Base-by-base conservation (phyloP, 2,329 filamentous ascomycete species). In the Conoideocrella luteorostrata region DNA sequence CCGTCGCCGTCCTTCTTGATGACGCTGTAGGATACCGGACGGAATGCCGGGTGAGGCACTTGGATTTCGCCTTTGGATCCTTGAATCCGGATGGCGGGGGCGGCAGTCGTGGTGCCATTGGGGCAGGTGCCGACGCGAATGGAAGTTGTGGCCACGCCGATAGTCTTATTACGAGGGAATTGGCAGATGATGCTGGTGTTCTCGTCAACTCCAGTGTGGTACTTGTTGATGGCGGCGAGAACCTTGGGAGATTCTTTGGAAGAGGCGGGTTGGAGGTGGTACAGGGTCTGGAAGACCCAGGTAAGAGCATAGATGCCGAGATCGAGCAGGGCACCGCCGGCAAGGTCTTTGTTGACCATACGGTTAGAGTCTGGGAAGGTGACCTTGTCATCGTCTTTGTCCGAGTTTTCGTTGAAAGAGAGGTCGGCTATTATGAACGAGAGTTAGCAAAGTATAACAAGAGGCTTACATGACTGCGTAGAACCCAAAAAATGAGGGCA, bases 221-320 rank as follows among this genome's bases (percentile, higher is more conserved):
- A 88, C 59, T 85, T 84, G 58, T 79, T 80, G 55, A 89, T 79
- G 41, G 85, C 78, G 1, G 82, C 76, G 9, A 80, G 67, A 4
- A 93, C 81, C 35, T 70, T 74, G 5, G 89, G 89, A 1, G 75
- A 58, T 62, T 87, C 77, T 53, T 88, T 85, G 43, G 77, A 69
- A 20, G 76, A 73, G 51, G 81, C 72, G 2, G 82, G 74, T 57
- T 90, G 84, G 3, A 85, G 79, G 62, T 89, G 86, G 67, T 95
- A 95, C 22, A 95, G 75, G 35, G 84, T 84, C 66, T 95, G 88
- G 74, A 91, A 94, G 39, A 93, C 77, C 89, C 89, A 95, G 24
- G 88, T 94, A 49, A 95, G 67, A 37, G 86, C 80, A 69, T 95
- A 95, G 63, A 95, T 85, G 48, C 89, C 89, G 45, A 95, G 71